Evolutionary conservation across 2,329 filamentous ascomycete species (phyloP).

Genomic region (Hypoxylon sp.): DNA sequence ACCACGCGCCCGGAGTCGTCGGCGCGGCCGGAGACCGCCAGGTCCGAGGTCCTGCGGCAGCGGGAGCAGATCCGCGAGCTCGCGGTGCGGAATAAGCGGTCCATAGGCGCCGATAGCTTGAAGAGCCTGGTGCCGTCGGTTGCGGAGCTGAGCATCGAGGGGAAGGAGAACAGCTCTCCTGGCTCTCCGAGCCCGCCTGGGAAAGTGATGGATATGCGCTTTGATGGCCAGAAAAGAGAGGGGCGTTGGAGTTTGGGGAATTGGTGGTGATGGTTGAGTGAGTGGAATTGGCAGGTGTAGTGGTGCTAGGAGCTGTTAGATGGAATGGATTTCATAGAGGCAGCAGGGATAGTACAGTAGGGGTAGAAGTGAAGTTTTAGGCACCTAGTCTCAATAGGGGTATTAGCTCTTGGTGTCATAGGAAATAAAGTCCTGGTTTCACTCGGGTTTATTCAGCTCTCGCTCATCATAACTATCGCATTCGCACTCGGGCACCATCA

Average conservation of each 20-base stretch:
- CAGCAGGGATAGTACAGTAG: constrained; percentile 23
- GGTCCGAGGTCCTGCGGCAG: constrained; percentile 39
- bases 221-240: constrained; percentile 36
- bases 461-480: not conserved
- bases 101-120: constrained; percentile 49
- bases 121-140: constrained; percentile 50
- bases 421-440: constrained; percentile 1
- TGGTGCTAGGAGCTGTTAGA: not conserved
- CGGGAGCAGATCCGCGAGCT: constrained; percentile 45
- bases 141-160: constrained; percentile 34
- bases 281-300: not conserved
- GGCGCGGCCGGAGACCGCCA: constrained; percentile 17
- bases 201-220: constrained; percentile 36
- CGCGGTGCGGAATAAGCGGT: constrained; percentile 48
- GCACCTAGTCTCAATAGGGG: constrained; percentile 19
- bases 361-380: constrained; percentile 26
- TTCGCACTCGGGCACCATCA: too few species aligned
- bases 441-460: not conserved
- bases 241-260: constrained; percentile 48
- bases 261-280: constrained; percentile 46
- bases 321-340: constrained; percentile 5
- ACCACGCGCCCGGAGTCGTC: constrained; percentile 10
- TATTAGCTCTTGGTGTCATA: constrained; percentile 22
- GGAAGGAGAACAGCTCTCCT: constrained; percentile 30
- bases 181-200: constrained; percentile 13